Evolutionary conservation across 106 monocot species (phyloP).

Genomic region (Apostasia ramifera): DNA sequence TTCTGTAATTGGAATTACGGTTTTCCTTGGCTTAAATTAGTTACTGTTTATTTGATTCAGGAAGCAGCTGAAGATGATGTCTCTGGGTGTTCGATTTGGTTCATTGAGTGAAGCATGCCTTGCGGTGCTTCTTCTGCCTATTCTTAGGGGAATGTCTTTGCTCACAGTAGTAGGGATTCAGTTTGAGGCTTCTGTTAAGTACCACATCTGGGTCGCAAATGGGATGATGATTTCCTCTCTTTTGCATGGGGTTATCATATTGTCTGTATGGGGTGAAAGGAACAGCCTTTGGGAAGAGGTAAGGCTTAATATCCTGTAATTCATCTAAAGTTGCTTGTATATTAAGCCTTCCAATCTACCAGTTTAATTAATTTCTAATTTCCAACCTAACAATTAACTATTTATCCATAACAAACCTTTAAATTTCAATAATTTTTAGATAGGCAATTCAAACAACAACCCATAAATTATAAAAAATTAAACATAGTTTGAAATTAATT

Average conservation of each 20-base stretch:
- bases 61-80: conserved; percentile 52
- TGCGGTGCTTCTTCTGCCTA: conserved; percentile 49
- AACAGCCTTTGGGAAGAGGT: conserved; percentile 44
- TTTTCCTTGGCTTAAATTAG: neutral
- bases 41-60: conserved; percentile 25
- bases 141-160: conserved; percentile 61
- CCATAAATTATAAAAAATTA: too few relatives aligned
- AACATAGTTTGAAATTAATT: too few relatives aligned
- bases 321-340: neutral
- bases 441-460: too few relatives aligned
- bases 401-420: too few relatives aligned
- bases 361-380: too few relatives aligned
- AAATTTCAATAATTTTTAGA: too few relatives aligned
- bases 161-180: conserved; percentile 46
- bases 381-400: too few relatives aligned
- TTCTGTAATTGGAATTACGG: neutral
- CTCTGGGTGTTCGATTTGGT: conserved; percentile 54
- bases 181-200: conserved; percentile 74
- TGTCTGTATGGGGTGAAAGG: conserved; percentile 52
- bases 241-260: conserved; percentile 56
- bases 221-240: conserved; percentile 35
- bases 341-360: neutral
- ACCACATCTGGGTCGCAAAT: conserved; percentile 78
- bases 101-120: conserved; percentile 73
- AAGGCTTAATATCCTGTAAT: neutral